A percentile compares a stretch with the other conserved stretches of the same genome.
phyloP scores from a whole-genome alignment of 2,329 filamentous ascomycete genomes.

The Botrytis elliptica region DNA sequence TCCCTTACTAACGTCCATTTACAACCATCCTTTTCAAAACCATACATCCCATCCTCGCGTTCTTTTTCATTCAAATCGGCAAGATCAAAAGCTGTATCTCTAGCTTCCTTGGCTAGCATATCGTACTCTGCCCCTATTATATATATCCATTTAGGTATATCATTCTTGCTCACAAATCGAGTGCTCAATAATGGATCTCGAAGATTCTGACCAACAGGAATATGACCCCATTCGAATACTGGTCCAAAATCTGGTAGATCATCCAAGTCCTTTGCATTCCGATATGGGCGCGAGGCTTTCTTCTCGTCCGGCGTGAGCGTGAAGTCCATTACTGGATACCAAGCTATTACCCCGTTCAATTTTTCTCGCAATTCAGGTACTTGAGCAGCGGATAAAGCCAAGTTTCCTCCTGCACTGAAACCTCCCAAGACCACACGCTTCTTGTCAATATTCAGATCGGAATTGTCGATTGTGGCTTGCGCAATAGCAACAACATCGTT shows the following conservation, averaged over 20 bases:
- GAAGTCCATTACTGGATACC: slow-evolving; percentile 49
- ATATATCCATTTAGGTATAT: slow-evolving; percentile 30
- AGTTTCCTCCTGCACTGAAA: slow-evolving; percentile 53
- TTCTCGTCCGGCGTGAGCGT: slow-evolving; percentile 39
- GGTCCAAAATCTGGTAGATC: slow-evolving; percentile 25
- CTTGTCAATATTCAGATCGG: slow-evolving; percentile 47
- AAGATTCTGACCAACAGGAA: slow-evolving; percentile 31
- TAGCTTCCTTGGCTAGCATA: slow-evolving; percentile 28
- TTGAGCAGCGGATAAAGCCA: slow-evolving; percentile 46
- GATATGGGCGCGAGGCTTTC: slow-evolving; percentile 38
- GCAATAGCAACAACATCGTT: slow-evolving; percentile 49
- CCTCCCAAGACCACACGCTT: slow-evolving; percentile 46
- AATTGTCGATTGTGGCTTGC: slow-evolving; percentile 45
- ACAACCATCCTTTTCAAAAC: slow-evolving; percentile 27
- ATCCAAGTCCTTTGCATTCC: slow-evolving; percentile 29
- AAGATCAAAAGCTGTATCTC: slow-evolving; percentile 25
- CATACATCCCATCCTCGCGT: slow-evolving; percentile 20
- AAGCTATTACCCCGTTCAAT: slow-evolving; percentile 43
- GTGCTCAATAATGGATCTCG: slow-evolving; percentile 32
- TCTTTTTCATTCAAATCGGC: slow-evolving; percentile 22
- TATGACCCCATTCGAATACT: slow-evolving; percentile 33
- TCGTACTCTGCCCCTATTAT: slow-evolving; percentile 29
- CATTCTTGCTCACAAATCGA: slow-evolving; percentile 28
- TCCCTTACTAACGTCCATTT: slow-evolving; percentile 27
- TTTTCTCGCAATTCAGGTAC: slow-evolving; percentile 39